Conservation (phyloP, 75 land plant species). For the Sequoiadendron giganteum region DNA sequence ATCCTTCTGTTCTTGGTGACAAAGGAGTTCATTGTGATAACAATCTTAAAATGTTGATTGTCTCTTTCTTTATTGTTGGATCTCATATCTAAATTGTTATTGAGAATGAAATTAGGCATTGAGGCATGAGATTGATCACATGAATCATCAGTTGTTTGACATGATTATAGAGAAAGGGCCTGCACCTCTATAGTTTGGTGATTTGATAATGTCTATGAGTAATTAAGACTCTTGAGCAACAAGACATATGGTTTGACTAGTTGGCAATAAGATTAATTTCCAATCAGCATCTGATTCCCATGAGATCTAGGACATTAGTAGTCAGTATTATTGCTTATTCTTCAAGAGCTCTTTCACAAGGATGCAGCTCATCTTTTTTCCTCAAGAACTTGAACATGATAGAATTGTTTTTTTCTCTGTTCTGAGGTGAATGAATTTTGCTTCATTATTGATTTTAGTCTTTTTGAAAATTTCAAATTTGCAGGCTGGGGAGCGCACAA, state of each 20-base stretch:
- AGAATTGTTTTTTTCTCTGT: not conserved
- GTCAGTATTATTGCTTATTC: not conserved
- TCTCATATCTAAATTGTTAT: not conserved
- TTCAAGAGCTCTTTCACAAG: not conserved
- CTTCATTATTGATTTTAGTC: conserved; percentile 7
- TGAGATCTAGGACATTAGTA: not conserved
- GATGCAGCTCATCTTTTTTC: not conserved
- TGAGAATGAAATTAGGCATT: not conserved
- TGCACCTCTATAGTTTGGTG: not conserved
- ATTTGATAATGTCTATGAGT: not conserved
- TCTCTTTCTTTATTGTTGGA: not conserved
- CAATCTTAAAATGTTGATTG: not conserved
- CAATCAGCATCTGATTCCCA: not conserved
- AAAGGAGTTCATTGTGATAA: not conserved
- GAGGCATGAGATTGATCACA: not conserved
- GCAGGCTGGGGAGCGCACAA: conserved; percentile 74
- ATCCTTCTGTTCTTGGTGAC: conserved; percentile 3
- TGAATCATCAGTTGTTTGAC: not conserved
- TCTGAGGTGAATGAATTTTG: not conserved
- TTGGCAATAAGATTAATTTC: not conserved
- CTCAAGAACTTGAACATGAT: not conserved
- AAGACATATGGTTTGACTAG: not conserved
- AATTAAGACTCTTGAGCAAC: not conserved
- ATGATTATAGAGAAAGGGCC: not conserved
- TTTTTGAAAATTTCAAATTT: not conserved